Evolutionary conservation across 2,329 filamentous ascomycete genomes (phyloP).

Genomic region (Neocucurbitaria cava): DNA sequence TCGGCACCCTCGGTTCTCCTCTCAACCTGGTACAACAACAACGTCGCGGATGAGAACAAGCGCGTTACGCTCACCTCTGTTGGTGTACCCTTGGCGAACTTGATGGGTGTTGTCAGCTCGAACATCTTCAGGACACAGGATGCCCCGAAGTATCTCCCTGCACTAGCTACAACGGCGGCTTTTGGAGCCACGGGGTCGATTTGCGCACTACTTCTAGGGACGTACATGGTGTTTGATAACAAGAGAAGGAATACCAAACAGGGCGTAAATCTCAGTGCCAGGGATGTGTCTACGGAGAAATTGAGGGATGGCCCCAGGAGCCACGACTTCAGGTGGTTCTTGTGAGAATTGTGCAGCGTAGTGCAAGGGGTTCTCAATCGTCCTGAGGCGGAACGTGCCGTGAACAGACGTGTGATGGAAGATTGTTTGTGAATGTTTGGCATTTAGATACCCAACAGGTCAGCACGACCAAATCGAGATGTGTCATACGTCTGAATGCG

Average conservation of each 20-base stretch:
- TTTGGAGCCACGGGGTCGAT: conserved; percentile 68
- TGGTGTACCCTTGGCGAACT: conserved; percentile 75
- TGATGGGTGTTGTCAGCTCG: conserved; percentile 74
- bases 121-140: conserved; percentile 72
- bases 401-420: not conserved
- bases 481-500: not conserved
- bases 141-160: conserved; percentile 71
- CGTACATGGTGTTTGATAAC: conserved; percentile 72
- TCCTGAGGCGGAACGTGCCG: not conserved
- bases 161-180: conserved; percentile 68
- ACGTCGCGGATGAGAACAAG: conserved; percentile 77
- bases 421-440: not conserved
- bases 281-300: conserved; percentile 55
- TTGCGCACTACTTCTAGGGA: conserved; percentile 63
- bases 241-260: conserved; percentile 63
- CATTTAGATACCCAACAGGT: not conserved
- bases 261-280: conserved; percentile 63
- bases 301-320: conserved; percentile 53
- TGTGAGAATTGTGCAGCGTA: conserved; percentile 19
- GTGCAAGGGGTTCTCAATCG: not conserved
- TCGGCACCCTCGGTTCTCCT: conserved; percentile 75
- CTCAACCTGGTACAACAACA: conserved; percentile 80
- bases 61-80: conserved; percentile 74
- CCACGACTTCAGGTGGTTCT: conserved; percentile 55
- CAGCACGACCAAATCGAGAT: not conserved